Base-by-base conservation (phyloP, 805 yeast species). In the Candida qinlingensis region DNA sequence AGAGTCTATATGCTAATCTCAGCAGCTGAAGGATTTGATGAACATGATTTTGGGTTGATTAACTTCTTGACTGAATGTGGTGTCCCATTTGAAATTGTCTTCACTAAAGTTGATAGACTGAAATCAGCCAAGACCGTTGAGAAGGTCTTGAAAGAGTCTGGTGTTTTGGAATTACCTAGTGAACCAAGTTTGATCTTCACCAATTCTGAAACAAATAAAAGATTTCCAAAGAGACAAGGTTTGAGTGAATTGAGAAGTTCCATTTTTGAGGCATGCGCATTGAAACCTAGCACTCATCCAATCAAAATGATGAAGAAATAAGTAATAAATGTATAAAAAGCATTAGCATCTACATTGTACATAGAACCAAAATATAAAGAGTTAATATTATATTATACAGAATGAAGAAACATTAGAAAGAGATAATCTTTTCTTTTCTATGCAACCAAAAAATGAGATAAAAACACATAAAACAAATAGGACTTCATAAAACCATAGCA, bases 71-170 rank as follows among this genome's bases (percentile, higher is more conserved):
- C 66, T 1, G 67, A 67, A 2, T 59, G 68, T 43, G 96, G 92
- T 1, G 70, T 81, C 4, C 80, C 86, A 0, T 87, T 83, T 64
- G 92, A 87, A 51, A 66, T 89, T 6, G 77, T 89, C 0, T 77
- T 88, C 63, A 89, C 95, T 28, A 89, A 89, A 58, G 76, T 83
- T 42, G 97, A 90, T 61, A 73, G 73, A 52, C 58, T 84, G 5
- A 65, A 66, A 29, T 54, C 58, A 3, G 60, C 68, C 29, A 58
- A 61, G n/a, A 62, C 64, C 5, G 62, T 83, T 3, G 66, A 73
- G n/a, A 59, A 63, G 2, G 58, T 67, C 10, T 58, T 80, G 26
- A 57, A 62, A 3, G 66, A 68, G 3, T 65, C 74, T 9, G 68
- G 66, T 1, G 62, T 76, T 7, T 51, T 61, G n/a, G 72, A 77